A percentile compares a stretch with the other conserved stretches of the same genome.
phyloP scores from a whole-genome alignment of 768 basidiomycete species.

The Boletales sp. region DNA sequence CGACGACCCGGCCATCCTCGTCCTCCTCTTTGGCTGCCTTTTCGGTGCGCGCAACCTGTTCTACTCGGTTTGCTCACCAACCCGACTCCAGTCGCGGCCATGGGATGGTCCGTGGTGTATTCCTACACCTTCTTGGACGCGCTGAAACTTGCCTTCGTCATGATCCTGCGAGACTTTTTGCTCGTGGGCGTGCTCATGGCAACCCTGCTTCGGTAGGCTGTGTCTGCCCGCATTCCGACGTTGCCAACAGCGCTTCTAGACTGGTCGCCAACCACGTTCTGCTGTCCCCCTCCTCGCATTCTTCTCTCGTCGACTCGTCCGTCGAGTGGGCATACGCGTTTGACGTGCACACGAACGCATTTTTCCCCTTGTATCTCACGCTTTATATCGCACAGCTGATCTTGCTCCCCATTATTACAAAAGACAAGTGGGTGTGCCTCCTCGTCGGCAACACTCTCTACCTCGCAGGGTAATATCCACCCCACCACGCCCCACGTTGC shows the following conservation, averaged over 20 bases:
- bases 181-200: constrained; percentile 71
- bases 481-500: not conserved
- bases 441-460: constrained; percentile 80
- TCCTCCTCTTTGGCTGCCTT: constrained; percentile 79
- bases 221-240: constrained; percentile 1
- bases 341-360: constrained; percentile 95
- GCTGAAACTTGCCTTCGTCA: constrained; percentile 65
- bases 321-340: constrained; percentile 96
- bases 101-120: constrained; percentile 87
- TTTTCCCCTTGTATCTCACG: constrained; percentile 90
- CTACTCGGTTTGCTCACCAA: not conserved
- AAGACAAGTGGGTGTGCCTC: constrained; percentile 90
- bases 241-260: constrained; percentile 35
- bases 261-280: constrained; percentile 70
- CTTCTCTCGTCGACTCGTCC: constrained; percentile 61
- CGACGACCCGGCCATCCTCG: constrained; percentile 93
- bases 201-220: constrained; percentile 65
- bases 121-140: constrained; percentile 54
- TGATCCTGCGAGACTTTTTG: constrained; percentile 89
- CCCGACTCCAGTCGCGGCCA: constrained; percentile 57
- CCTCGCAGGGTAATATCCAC: constrained; percentile 64
- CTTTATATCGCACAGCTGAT: constrained; percentile 88
- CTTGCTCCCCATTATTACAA: constrained; percentile 76
- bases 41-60: constrained; percentile 42
- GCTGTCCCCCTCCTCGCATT: constrained; percentile 68